Conservation (phyloP, 768 basidiomycete species). For the Trametes meyenii region DNA sequence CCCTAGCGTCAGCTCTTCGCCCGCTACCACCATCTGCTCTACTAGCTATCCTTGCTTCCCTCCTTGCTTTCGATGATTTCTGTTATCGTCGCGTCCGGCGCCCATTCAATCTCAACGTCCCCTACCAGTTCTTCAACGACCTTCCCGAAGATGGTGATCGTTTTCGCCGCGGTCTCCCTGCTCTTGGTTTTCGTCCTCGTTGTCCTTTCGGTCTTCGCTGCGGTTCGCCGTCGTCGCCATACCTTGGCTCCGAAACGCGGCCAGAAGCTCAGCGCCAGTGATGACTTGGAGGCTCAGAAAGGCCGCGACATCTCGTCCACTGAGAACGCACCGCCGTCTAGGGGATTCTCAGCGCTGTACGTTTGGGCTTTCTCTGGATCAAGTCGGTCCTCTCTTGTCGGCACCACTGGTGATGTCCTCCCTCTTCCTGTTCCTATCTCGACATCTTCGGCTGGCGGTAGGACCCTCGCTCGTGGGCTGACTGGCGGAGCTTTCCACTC, state of each 20-base stretch:
- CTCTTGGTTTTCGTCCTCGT: constrained; percentile 4
- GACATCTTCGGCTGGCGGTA: too few relatives aligned
- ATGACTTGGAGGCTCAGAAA: background rate
- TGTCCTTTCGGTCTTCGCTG: background rate
- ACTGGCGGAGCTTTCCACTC: too few relatives aligned
- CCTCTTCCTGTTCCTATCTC: too few relatives aligned
- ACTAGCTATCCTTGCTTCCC: background rate
- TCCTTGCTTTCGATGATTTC: too few relatives aligned
- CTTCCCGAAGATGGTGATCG: background rate
- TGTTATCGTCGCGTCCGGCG: too few relatives aligned
- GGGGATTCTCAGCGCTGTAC: too few relatives aligned
- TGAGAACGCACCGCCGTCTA: too few relatives aligned
- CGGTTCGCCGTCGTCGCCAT: background rate
- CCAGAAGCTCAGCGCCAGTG: background rate
- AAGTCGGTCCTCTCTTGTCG: too few relatives aligned
- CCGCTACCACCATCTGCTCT: background rate
- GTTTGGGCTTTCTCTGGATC: too few relatives aligned
- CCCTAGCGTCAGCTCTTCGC: background rate
- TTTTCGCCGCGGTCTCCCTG: constrained; percentile 8
- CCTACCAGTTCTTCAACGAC: background rate
- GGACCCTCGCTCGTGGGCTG: too few relatives aligned
- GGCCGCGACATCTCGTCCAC: background rate
- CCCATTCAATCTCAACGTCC: too few relatives aligned
- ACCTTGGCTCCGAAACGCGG: background rate
- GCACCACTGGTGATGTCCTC: too few relatives aligned